phyloP scores from a whole-genome alignment of 257 asterid species.

The Jaltomata sinuosa region DNA sequence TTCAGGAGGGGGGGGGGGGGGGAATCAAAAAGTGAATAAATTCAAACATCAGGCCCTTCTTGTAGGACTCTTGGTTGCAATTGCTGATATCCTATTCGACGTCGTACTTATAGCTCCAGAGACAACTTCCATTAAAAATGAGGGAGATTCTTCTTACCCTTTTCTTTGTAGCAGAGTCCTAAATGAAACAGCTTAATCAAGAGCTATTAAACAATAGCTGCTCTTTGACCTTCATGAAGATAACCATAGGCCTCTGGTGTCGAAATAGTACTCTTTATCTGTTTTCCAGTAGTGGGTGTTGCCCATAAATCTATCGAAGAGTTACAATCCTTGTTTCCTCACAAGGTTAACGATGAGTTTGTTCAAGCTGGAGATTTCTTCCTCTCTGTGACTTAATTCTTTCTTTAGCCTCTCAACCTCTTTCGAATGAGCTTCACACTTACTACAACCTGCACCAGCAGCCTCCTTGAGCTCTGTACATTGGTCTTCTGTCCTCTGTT shows the following conservation, averaged over 20 bases:
- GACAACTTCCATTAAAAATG: not conserved
- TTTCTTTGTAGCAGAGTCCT: not conserved
- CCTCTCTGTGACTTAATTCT: constrained; percentile 52
- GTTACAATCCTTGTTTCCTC: constrained; percentile 77
- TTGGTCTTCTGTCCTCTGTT: not conserved
- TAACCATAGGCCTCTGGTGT: not conserved
- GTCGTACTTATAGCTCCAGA: not conserved
- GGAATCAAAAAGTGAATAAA: not conserved
- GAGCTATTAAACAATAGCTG: not conserved
- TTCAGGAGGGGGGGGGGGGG: not conserved
- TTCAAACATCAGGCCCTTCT: not conserved
- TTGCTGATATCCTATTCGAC: not conserved
- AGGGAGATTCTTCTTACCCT: not conserved
- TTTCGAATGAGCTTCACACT: constrained; percentile 31
- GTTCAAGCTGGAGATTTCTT: constrained; percentile 54
- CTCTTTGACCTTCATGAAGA: not conserved
- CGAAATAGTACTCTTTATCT: not conserved
- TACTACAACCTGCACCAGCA: not conserved
- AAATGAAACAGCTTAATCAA: not conserved
- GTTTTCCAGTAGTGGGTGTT: not conserved
- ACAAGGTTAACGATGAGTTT: constrained; percentile 55
- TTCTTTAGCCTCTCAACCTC: constrained; percentile 55
- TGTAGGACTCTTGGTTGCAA: not conserved
- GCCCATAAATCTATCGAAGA: not conserved
- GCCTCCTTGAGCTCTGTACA: constrained; percentile 10